A percentile compares a stretch with the other conserved stretches of the same genome.
These are phyloP conservation scores for Musa schizocarpa DNA, from an alignment of 176 grass and related monocot species.

Conservation along the genomic window DNA sequence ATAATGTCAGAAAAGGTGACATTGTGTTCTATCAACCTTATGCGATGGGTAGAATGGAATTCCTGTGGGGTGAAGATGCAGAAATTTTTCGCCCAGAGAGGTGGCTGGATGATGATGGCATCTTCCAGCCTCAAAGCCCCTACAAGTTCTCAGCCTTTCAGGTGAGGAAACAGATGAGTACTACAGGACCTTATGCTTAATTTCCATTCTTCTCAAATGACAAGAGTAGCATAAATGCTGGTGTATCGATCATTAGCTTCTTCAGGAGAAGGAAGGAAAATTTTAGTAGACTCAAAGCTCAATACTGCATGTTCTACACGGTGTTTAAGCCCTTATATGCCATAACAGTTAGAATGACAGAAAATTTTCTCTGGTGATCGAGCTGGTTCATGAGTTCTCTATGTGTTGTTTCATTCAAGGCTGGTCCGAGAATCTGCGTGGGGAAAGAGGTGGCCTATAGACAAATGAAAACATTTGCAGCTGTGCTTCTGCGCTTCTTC, in stretches of 20 bases:
- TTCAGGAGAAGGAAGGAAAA: too few relatives aligned
- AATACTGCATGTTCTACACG: too few relatives aligned
- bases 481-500: slow-evolving; percentile 41
- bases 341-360: too few relatives aligned
- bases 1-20: slow-evolving; percentile 38
- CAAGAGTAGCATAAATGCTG: too few relatives aligned
- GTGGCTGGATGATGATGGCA: slow-evolving; percentile 42
- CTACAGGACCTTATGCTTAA: background rate
- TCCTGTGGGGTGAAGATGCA: slow-evolving; percentile 52
- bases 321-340: too few relatives aligned
- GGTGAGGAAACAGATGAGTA: background rate
- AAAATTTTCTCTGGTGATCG: too few relatives aligned
- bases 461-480: slow-evolving; percentile 64
- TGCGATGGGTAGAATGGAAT: slow-evolving; percentile 64
- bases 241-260: too few relatives aligned
- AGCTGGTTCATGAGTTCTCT: background rate
- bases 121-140: slow-evolving; percentile 38
- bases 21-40: slow-evolving; percentile 57
- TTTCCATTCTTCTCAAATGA: too few relatives aligned
- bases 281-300: too few relatives aligned
- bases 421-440: slow-evolving; percentile 52
- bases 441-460: slow-evolving; percentile 63
- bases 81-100: slow-evolving; percentile 42
- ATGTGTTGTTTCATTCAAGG: slow-evolving; percentile 12
- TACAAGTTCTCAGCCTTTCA: slow-evolving; percentile 75